Base-by-base conservation (phyloP, 306 rosid genomes). In the Dryas drummondii region DNA sequence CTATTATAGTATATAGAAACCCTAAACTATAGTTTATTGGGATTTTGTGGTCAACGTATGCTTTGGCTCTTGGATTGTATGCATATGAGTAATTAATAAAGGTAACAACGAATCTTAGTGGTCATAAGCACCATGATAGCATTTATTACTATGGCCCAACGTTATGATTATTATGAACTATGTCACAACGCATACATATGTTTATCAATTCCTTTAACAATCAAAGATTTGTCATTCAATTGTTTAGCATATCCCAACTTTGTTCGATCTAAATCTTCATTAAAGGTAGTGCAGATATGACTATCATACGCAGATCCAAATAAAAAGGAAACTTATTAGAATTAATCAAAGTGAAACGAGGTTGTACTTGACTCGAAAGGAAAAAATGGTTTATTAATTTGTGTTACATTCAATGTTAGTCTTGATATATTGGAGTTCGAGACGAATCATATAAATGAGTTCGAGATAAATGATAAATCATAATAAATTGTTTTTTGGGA, bases 231-330 rank as follows among this genome's bases (percentile, higher is more conserved):
- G 70, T 49, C 17, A 42, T 68, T 74, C 69, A 63, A 62, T 82
- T 60, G 44, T 82, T 66, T 73, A 71, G 17, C 74, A 84, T 74
- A 82, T 78, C 72, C 80, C 11, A 78, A 77, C 78, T 80, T 84
- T 72, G 55, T 48, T 75, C n/a, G n/a, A n/a, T n/a, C 68, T 67
- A 72, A 70, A 85, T 88, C 93, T 84, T 84, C 86, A 75, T 85
- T 22, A 82, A 91, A 88, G 91, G 83, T n/a, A 64, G 89, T 71
- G 94, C 56, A 75, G 88, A 88, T 84, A 73, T 84, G 82, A 78
- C 37, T 32, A 32, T 32, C 37, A 32, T 32, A 32, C 37, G 37
- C 37, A 32, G 37, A 32, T 32, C 37, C 37, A 32, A 32, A 32
- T 32, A 32, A 32, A 32, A 32, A 32, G 2, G 37, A 32, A 32